Evolutionary conservation across 352 stramenopile genomes (phyloP).

Genomic region (Aphanomyces invadans): DNA sequence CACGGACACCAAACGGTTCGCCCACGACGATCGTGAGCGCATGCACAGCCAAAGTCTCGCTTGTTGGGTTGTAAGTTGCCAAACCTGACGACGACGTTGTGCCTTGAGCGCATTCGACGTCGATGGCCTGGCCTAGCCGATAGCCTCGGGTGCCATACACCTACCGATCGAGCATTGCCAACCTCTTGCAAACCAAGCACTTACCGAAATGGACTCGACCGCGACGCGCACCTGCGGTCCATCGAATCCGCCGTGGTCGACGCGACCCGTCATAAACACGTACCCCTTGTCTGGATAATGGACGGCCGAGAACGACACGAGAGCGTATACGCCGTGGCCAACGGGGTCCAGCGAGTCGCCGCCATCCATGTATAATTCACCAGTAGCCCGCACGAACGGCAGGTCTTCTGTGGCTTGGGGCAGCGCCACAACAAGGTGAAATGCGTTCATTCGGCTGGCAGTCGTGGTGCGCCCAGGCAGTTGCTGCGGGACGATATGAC

Average conservation of each 20-base stretch:
- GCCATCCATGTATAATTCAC: slow-evolving; percentile 68
- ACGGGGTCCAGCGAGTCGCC: slow-evolving; percentile 61
- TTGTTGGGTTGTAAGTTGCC: background rate
- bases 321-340: background rate
- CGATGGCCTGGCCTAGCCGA: background rate
- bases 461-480: slow-evolving; percentile 44
- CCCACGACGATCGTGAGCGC: background rate
- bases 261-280: background rate
- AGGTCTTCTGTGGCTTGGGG: slow-evolving; percentile 20
- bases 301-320: slow-evolving; percentile 4
- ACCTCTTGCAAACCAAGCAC: background rate
- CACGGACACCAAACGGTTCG: background rate
- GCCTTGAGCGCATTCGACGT: slow-evolving; percentile 4
- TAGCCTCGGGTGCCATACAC: background rate
- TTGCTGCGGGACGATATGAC: slow-evolving; percentile 55
- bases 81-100: background rate
- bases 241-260: background rate
- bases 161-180: background rate
- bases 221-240: background rate
- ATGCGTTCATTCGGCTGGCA: slow-evolving; percentile 44
- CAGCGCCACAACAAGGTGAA: slow-evolving; percentile 50
- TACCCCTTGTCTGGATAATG: slow-evolving; percentile 1
- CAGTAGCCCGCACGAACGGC: slow-evolving; percentile 25
- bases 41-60: background rate
- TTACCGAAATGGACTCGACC: background rate